These are phyloP conservation scores for Stagonosporopsis vannaccii DNA, from an alignment of 2,329 filamentous ascomycete genomes.

Conservation along the genomic window DNA sequence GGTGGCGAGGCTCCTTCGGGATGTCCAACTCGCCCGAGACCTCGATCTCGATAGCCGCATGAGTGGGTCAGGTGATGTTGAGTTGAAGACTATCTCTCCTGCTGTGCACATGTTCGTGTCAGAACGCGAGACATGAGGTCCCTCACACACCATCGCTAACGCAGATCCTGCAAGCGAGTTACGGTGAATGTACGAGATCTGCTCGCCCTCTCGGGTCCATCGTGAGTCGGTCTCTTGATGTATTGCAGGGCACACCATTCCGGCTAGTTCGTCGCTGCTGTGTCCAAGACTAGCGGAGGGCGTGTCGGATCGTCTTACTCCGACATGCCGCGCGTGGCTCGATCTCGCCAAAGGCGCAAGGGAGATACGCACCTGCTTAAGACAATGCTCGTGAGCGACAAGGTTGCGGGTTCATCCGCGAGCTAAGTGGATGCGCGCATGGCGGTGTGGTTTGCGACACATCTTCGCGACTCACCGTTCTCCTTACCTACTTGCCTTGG, in stretches of 20 bases:
- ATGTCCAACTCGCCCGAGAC: background rate
- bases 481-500: background rate
- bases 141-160: background rate
- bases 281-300: background rate
- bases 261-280: conserved; percentile 6
- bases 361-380: background rate
- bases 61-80: background rate
- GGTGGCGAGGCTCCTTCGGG: no score
- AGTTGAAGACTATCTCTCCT: background rate
- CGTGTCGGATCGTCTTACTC: conserved; percentile 8
- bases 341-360: background rate
- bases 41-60: background rate
- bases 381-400: background rate
- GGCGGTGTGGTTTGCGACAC: conserved; percentile 10
- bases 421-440: conserved; percentile 2
- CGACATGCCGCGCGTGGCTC: background rate
- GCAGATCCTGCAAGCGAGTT: conserved; percentile 13
- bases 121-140: conserved; percentile 7
- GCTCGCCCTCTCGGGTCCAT: conserved; percentile 12
- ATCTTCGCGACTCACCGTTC: background rate
- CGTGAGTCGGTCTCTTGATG: conserved; percentile 1
- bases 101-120: conserved; percentile 10
- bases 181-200: conserved; percentile 1
- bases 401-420: conserved; percentile 8
- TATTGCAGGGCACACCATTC: background rate